Evolutionary conservation across 352 stramenopile genomes (phyloP), one percentile per base, ranked within the genome.

Genomic region (Phytopythium cucurbitacearum): DNA sequence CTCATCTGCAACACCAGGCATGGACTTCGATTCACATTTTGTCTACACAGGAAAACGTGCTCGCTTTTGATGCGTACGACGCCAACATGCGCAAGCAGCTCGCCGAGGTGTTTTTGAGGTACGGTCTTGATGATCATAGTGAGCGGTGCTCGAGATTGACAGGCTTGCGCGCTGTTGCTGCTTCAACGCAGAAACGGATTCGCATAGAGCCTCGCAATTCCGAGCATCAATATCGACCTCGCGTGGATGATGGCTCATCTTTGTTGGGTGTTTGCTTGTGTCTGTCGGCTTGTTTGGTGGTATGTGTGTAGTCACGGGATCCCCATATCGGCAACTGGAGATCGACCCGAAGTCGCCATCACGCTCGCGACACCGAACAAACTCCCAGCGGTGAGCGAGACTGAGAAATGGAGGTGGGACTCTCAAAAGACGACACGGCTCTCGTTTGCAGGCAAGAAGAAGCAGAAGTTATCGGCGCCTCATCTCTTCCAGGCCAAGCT

Each of bases 51-150:
- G 77, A 96, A 59, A 98, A 98, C 61, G 89, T 99, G 12, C 67
- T 98, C 21, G 91, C 90, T 10, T 98, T 98, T 62, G 96, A 99
- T 40, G 73, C 71, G 3, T 96, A 92, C 59, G 83, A 92, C 58
- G 65, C 64, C 35, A 81, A 83, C 51, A 69, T 94, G 52, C 82
- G 82, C 42, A 72, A 74, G 51, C 70, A 89, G 35, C 65, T 96
- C 7, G 77, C 79, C 0, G 69, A 93, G 39, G 82, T 96, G 28
- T 96, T 96, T 51, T 57, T 87, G 32, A 77, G 79, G 72, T 84
- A 82, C 55, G 70, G 53, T 60, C 8, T 56, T 41, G 42, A 58
- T 39, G 34, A 28, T 49, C 43, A 41, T 12, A 33, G 33, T 53
- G 41, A 54, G 51, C 51, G 49, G 41, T 60, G 40, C 11, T 40